Evolutionary conservation across 352 stramenopile genomes (phyloP), one percentile per base, ranked within the genome.

Genomic region (Globisporangium cederbergense): DNA sequence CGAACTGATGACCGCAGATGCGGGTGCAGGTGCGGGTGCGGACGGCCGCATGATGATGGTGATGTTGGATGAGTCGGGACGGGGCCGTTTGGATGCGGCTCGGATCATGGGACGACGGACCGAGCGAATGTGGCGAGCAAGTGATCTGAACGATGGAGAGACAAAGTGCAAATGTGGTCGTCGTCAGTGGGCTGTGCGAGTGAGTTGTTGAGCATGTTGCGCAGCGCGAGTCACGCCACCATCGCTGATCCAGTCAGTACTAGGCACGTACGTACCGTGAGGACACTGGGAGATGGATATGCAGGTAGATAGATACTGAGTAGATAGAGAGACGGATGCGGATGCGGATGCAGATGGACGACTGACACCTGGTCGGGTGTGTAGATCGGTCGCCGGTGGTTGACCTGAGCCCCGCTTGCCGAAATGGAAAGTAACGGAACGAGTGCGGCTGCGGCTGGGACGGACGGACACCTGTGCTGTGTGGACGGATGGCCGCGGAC

Each of bases 371-470:
- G 32, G 32, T 4, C 42, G 14, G 36, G 3, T 36, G 54, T 3
- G 14, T 47, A 30, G 25, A 56, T 40, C 9, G 40, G 9, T 6
- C 20, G 32, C 36, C 32, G 20, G 20, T 28, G 22, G 28, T 54
- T 54, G 57, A 11, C 54, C 43, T 68, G 63, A 38, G 63, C 28
- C n/a, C 11, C 47, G 40, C 28, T 60, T 38, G 63, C 63, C 63
- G 63, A 68, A 68, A 60, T 60, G 56, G 54, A 68, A 68, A 68
- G 63, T 68, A 66, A 66, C 32, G 43, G 28, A 32, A 34, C 43
- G 43, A 46, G 34, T 18, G 52, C 52, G 32, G 7, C 18, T 32
- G 52, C 52, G 16, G 52, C 11, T 3, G 22, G 56, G 25, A 54
- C 25, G 56, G 56, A 62, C 40, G 25, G 38, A 49, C 55, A 28